Evolutionary conservation across 306 rosid genomes (phyloP).

Genomic region (Carpinus fangiana): DNA sequence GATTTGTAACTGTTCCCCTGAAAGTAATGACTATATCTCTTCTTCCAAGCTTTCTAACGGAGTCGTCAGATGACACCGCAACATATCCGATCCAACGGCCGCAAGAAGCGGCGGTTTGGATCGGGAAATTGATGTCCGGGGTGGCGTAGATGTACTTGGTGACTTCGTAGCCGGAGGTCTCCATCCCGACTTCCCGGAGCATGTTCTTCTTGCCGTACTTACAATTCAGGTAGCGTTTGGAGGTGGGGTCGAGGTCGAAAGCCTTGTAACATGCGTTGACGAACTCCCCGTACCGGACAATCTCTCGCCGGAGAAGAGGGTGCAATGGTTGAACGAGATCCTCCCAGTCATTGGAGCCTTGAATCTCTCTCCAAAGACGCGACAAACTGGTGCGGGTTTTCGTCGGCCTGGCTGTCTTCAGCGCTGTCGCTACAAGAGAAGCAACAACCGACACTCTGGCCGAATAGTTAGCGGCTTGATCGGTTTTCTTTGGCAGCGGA

Average conservation of each 20-base stretch:
- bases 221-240: slow-evolving; percentile 74
- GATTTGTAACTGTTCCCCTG: slow-evolving; percentile 76
- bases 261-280: slow-evolving; percentile 78
- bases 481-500: slow-evolving; percentile 34
- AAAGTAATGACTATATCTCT: slow-evolving; percentile 70
- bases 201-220: slow-evolving; percentile 71
- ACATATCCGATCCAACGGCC: slow-evolving; percentile 90
- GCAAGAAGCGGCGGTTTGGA: slow-evolving; percentile 42
- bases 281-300: slow-evolving; percentile 76
- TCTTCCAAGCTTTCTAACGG: slow-evolving; percentile 54
- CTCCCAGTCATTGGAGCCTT: slow-evolving; percentile 84
- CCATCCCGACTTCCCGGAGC: slow-evolving; percentile 67
- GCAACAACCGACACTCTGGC: slow-evolving; percentile 19
- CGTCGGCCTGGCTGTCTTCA: background rate
- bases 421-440: slow-evolving; percentile 20
- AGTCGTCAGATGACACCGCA: slow-evolving; percentile 56
- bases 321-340: slow-evolving; percentile 71
- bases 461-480: background rate
- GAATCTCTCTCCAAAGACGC: slow-evolving; percentile 64
- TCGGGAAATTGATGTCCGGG: slow-evolving; percentile 58
- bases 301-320: slow-evolving; percentile 75
- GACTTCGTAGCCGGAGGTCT: slow-evolving; percentile 60
- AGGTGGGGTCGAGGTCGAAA: slow-evolving; percentile 73
- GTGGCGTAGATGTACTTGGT: slow-evolving; percentile 91
- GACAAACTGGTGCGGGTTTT: slow-evolving; percentile 14